Conservation (phyloP, 1,284 basidiomycete species). For the Naganishia sp. region DNA sequence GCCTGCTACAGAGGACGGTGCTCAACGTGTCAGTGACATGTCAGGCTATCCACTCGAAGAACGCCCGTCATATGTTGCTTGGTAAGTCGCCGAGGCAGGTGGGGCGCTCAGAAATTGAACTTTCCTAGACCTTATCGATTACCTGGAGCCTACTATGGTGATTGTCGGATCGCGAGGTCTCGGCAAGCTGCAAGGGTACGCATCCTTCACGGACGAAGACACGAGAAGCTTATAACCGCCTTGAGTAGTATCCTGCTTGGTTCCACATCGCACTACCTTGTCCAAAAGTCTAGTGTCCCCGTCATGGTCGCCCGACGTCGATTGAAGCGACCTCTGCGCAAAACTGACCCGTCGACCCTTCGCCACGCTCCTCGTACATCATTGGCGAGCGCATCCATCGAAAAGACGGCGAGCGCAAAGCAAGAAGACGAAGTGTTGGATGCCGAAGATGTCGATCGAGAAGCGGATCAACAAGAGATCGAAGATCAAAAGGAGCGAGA, state of each 20-base stretch:
- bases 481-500: slow-evolving; percentile 26
- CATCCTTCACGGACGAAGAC: neutral
- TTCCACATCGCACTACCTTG: slow-evolving; percentile 95
- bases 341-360: slow-evolving; percentile 53
- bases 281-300: slow-evolving; percentile 86
- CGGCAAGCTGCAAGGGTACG: slow-evolving; percentile 83
- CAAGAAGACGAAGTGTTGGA: slow-evolving; percentile 54
- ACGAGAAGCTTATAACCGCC: neutral
- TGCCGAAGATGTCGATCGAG: slow-evolving; percentile 44
- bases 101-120: neutral
- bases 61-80: slow-evolving; percentile 86
- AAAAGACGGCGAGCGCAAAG: slow-evolving; percentile 57
- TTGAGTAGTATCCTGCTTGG: slow-evolving; percentile 79
- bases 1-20: slow-evolving; percentile 83
- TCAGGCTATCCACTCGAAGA: slow-evolving; percentile 95
- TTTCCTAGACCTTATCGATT: slow-evolving; percentile 77
- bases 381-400: slow-evolving; percentile 80
- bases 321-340: slow-evolving; percentile 68
- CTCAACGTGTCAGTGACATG: slow-evolving; percentile 84
- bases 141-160: slow-evolving; percentile 85
- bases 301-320: slow-evolving; percentile 88
- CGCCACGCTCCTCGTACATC: slow-evolving; percentile 66
- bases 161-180: slow-evolving; percentile 93
- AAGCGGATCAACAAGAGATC: slow-evolving; percentile 34
- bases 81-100: slow-evolving; percentile 55